Base-by-base conservation (phyloP, 176 grass and related monocot species). In the Avena insularis region DNA sequence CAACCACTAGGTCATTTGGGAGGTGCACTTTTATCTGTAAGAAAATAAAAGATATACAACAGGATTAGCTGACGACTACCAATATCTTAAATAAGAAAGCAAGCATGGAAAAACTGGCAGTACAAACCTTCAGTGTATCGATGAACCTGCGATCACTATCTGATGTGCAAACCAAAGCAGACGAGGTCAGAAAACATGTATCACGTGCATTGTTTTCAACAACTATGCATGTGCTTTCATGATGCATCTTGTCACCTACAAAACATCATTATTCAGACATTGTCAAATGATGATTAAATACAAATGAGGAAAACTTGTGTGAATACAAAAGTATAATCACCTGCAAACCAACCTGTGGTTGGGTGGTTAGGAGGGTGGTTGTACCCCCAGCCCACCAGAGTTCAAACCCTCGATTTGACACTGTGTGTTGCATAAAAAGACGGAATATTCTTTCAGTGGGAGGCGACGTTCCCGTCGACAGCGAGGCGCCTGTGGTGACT, bases 21-120 rank as follows among this genome's bases (percentile, higher is more conserved):
- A 64, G 61, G 61, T 12, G 61, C 23, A 64, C 9, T 64, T 64
- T 64, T 64, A 64, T 64, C 61, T 64, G 61, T 64, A 64, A 64
- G 13, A 25, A 29, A 1, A 29, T 13, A 8, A 27, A 23, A 63
- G 11, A 29, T 64, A 64, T 64, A 64, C 11, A 64, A 12, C 21
- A 40, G 38, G 38, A 40, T 40, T 40, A 40, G 38, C 38, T 40
- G 38, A 63, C 27, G 60, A 27, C n/a, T 25, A 62, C 60, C 60
- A 62, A 64, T 27, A 27, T 64, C 61, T 29, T 12, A 29, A 64
- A 64, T 29, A 27, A 64, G 23, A 10, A 29, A 29, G 46, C 61
- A 64, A 29, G 61, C 29, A 12, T 23, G 5, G 11, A 64, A 64
- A 25, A 64, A 29, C 13, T 64, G 23, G 61, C 61, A 13, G 61